A percentile compares a stretch with the other conserved stretches of the same genome.
Conservation (phyloP, 2,329 filamentous ascomycete genomes). For the Sordariomycetes sp. region DNA sequence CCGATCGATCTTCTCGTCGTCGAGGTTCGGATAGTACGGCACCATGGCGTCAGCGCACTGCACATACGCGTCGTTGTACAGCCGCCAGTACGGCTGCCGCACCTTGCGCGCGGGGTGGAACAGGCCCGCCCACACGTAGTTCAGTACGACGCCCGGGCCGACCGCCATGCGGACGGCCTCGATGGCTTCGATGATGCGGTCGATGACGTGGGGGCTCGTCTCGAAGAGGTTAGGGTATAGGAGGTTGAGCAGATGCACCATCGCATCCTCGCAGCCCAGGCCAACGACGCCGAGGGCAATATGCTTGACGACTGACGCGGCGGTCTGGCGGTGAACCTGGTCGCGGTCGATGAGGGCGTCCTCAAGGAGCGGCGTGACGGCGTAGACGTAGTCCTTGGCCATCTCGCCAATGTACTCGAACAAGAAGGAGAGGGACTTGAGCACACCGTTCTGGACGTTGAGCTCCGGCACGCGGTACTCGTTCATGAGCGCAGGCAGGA, state of each 20-base stretch:
- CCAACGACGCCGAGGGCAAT: constrained; percentile 96
- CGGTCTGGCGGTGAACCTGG: constrained; percentile 95
- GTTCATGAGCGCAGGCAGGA: constrained; percentile 98
- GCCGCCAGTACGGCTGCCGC: constrained; percentile 84
- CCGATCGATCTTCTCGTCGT: constrained; percentile 68
- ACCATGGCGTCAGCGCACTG: constrained; percentile 90
- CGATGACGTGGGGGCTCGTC: constrained; percentile 95
- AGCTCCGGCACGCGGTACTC: constrained; percentile 97
- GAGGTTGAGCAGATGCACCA: constrained; percentile 94
- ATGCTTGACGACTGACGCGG: constrained; percentile 94
- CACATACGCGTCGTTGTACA: constrained; percentile 97
- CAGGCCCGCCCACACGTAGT: constrained; percentile 95
- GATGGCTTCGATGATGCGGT: constrained; percentile 93
- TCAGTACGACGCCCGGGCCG: constrained; percentile 85
- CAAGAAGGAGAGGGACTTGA: constrained; percentile 92
- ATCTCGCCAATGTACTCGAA: constrained; percentile 99
- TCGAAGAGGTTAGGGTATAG: constrained; percentile 97
- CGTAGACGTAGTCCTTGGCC: constrained; percentile 99
- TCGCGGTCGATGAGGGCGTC: constrained; percentile 96
- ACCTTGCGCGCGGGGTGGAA: constrained; percentile 97
- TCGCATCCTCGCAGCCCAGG: constrained; percentile 93
- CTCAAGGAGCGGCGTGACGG: constrained; percentile 88
- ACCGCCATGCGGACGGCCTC: constrained; percentile 92
- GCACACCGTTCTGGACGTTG: constrained; percentile 96
- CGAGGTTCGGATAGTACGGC: constrained; percentile 84